phyloP scores from a whole-genome alignment of 1,139 yeast genomes.

The Fermentozyma sake region DNA sequence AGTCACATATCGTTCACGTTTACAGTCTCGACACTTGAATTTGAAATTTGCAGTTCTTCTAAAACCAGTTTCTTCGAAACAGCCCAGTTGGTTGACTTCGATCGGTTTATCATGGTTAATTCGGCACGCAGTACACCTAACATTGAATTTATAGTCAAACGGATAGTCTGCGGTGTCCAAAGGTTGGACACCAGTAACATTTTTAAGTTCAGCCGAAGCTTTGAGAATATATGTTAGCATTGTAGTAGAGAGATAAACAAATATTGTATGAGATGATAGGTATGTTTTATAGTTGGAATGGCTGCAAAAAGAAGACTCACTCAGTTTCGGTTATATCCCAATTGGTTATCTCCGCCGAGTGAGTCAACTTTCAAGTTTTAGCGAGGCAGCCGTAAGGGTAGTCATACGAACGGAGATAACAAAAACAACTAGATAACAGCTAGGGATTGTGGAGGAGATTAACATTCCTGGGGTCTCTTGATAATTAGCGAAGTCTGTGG shows the following conservation, averaged over 20 bases:
- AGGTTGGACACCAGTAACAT: constrained; percentile 15
- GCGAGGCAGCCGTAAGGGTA: too few species aligned
- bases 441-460: too few species aligned
- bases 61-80: constrained; percentile 13
- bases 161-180: constrained; percentile 13
- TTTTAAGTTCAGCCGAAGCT: constrained; percentile 12
- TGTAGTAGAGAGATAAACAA: neutral
- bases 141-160: constrained; percentile 15
- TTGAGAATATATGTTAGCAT: constrained; percentile 6
- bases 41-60: constrained; percentile 16
- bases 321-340: too few species aligned
- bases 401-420: too few species aligned
- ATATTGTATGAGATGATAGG: neutral
- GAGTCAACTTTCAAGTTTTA: too few species aligned
- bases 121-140: constrained; percentile 16
- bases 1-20: constrained; percentile 14
- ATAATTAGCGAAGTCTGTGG: too few species aligned
- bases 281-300: constrained; percentile 2
- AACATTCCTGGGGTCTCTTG: too few species aligned
- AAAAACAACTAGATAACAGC: too few species aligned
- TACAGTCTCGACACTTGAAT: constrained; percentile 15
- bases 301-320: too few species aligned
- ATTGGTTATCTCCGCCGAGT: too few species aligned
- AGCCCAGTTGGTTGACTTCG: constrained; percentile 15
- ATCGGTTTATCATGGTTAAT: constrained; percentile 14